phyloP scores from a whole-genome alignment of 495 filamentous ascomycete species.

The Penicillium psychrofluorescens region DNA sequence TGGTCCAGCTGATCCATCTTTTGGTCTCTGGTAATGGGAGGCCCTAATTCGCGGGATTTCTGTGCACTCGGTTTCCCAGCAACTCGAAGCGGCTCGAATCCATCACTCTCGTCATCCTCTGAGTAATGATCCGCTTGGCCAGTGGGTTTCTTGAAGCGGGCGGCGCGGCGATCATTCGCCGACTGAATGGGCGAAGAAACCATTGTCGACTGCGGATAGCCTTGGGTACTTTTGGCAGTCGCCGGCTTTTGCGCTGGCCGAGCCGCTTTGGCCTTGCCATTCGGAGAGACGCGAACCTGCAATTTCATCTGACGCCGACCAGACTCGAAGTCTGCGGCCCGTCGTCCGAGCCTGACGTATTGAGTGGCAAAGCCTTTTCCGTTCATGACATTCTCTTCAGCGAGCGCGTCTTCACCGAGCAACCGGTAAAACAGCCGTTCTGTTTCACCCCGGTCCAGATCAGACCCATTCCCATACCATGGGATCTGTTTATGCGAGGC shows the following conservation, averaged over 20 bases:
- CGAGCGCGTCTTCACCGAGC: slow-evolving; percentile 53
- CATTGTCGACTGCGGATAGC: slow-evolving; percentile 64
- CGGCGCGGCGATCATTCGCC: slow-evolving; percentile 39
- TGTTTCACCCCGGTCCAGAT: slow-evolving; percentile 50
- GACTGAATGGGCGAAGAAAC: slow-evolving; percentile 74
- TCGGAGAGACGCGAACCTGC: slow-evolving; percentile 50
- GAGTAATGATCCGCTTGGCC: slow-evolving; percentile 31
- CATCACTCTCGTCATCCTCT: slow-evolving; percentile 49
- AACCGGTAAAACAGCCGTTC: slow-evolving; percentile 61
- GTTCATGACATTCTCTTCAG: slow-evolving; percentile 53
- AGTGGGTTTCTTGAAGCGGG: slow-evolving; percentile 16
- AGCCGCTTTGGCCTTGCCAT: slow-evolving; percentile 29
- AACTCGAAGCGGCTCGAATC: slow-evolving; percentile 53
- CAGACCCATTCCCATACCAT: slow-evolving; percentile 47
- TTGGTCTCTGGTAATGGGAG: slow-evolving; percentile 66
- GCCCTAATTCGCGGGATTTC: slow-evolving; percentile 42
- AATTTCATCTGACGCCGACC: slow-evolving; percentile 49
- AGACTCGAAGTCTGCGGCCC: slow-evolving; percentile 41
- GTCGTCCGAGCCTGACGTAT: slow-evolving; percentile 52
- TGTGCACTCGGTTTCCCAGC: slow-evolving; percentile 29
- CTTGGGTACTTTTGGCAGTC: slow-evolving; percentile 3
- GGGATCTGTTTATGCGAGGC: slow-evolving; percentile 38
- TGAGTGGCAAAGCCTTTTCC: slow-evolving; percentile 49
- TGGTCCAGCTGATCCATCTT: slow-evolving; percentile 53
- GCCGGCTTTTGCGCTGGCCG: slow-evolving; percentile 11